Evolutionary conservation across 768 basidiomycete genomes (phyloP).

Genomic region (Lentinula sp.): DNA sequence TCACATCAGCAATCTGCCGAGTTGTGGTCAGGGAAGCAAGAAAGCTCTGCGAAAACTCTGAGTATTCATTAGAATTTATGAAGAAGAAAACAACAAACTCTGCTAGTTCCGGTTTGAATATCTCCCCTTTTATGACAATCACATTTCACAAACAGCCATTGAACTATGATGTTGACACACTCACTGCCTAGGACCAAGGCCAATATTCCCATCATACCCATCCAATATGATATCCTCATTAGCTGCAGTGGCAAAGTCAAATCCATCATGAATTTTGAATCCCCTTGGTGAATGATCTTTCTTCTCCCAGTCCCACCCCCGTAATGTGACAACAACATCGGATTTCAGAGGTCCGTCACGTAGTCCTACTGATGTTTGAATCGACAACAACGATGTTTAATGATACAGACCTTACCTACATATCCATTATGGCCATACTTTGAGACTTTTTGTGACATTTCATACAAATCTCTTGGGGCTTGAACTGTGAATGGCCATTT

Average conservation of each 20-base stretch:
- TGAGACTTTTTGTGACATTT: too few species aligned
- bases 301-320: not conserved
- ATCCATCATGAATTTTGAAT: not conserved
- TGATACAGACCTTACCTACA: too few species aligned
- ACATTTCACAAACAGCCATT: too few species aligned
- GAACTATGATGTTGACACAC: not conserved
- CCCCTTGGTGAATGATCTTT: not conserved
- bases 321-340: not conserved
- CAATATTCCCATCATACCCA: not conserved
- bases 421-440: too few species aligned
- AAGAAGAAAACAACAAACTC: not conserved
- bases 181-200: not conserved
- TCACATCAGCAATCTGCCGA: not conserved
- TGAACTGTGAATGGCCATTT: too few species aligned
- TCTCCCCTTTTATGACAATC: not conserved
- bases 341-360: not conserved
- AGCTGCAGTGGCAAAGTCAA: not conserved
- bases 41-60: not conserved
- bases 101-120: not conserved
- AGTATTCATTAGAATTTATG: not conserved
- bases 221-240: not conserved
- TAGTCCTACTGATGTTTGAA: not conserved
- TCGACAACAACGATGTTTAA: not conserved
- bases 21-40: not conserved
- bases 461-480: too few species aligned